Evolutionary conservation across 345 rosid species (phyloP).

Genomic region (Eucalyptus erythrocorys): DNA sequence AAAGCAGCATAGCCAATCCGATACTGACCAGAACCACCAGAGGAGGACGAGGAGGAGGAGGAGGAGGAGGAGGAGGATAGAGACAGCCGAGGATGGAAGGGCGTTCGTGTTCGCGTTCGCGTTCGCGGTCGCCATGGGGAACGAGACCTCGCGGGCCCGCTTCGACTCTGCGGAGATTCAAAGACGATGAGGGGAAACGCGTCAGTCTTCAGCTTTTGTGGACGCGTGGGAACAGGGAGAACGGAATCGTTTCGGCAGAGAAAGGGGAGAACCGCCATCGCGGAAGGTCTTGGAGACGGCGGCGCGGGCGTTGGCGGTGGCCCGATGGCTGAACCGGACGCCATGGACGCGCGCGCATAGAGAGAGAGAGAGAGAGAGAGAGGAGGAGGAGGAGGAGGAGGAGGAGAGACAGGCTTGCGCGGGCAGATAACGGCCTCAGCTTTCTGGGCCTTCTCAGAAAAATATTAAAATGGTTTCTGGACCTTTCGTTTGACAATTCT

Average conservation of each 20-base stretch:
- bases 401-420: neutral
- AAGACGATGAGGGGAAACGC: neutral
- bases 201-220: neutral
- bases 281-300: slow-evolving; percentile 5
- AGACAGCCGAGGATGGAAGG: neutral
- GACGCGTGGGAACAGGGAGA: neutral
- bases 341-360: slow-evolving; percentile 19
- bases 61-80: neutral
- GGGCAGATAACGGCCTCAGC: slow-evolving; percentile 39
- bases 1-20: neutral
- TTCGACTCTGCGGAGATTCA: neutral
- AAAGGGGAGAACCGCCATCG: neutral
- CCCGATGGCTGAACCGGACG: slow-evolving; percentile 33
- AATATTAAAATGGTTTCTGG: neutral
- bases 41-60: too few species aligned
- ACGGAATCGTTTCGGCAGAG: neutral
- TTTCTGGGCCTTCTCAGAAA: neutral
- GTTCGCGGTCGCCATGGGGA: neutral
- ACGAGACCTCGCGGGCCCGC: neutral
- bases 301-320: slow-evolving; percentile 2
- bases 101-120: too few species aligned
- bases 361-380: neutral
- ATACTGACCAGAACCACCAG: neutral
- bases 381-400: neutral
- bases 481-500: neutral